Percentiles rank a stretch among this genome's conserved stretches.
Conservation (phyloP, 1,284 basidiomycete species). For the Ustilago trichophora region DNA sequence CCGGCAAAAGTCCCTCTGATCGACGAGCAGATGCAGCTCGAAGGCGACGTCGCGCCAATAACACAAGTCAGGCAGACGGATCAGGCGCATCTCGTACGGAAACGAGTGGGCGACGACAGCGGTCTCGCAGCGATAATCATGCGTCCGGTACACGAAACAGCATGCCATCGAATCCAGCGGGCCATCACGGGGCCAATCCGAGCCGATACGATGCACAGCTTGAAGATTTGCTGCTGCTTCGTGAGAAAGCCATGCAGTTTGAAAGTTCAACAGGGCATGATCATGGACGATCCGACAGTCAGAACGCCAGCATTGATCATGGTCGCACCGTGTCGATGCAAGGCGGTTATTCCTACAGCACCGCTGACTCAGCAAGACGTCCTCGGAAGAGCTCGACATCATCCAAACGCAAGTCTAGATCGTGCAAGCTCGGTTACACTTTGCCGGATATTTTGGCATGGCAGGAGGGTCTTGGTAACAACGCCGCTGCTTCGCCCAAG, state of each 20-base stretch:
- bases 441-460: constrained; percentile 37
- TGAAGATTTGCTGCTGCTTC: constrained; percentile 21
- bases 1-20: constrained; percentile 8
- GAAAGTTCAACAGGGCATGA: constrained; percentile 1
- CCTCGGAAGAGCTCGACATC: constrained; percentile 6
- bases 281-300: constrained; percentile 6
- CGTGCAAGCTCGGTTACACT: constrained; percentile 22
- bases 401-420: constrained; percentile 6
- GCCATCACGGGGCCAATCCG: neutral
- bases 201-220: constrained; percentile 24
- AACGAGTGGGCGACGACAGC: constrained; percentile 10
- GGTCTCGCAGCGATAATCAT: constrained; percentile 16
- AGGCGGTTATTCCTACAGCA: neutral
- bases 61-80: constrained; percentile 15
- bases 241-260: constrained; percentile 10
- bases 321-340: neutral
- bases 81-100: constrained; percentile 16
- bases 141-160: constrained; percentile 3
- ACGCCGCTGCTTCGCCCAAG: neutral
- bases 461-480: constrained; percentile 23
- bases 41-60: constrained; percentile 5
- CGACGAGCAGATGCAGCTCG: neutral
- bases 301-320: neutral
- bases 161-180: neutral
- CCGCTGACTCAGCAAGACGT: neutral